These are phyloP conservation scores for Yamadazyma taylorii DNA, from an alignment of 1,139 yeast genomes.

Conservation along the genomic window DNA sequence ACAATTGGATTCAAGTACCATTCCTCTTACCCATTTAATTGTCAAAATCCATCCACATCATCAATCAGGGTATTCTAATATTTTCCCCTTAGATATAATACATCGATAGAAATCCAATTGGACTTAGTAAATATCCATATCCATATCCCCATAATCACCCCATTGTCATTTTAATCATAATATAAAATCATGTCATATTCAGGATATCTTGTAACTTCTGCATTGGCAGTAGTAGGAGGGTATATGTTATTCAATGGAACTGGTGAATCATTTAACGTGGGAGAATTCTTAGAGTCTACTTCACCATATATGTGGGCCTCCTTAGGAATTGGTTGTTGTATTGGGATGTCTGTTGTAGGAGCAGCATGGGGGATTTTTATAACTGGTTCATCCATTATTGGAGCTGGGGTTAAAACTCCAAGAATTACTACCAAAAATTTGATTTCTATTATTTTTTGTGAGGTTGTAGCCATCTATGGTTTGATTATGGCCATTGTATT, in stretches of 20 bases:
- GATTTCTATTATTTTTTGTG: conserved; percentile 96
- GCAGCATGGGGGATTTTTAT: conserved; percentile 99
- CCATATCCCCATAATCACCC: no score
- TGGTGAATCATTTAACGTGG: conserved; percentile 89
- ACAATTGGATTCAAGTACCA: no score
- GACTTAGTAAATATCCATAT: no score
- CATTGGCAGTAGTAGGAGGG: conserved; percentile 45
- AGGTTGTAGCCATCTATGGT: conserved; percentile 98
- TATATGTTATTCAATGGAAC: conserved; percentile 88
- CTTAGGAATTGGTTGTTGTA: conserved; percentile 88
- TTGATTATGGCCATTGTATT: conserved; percentile 97
- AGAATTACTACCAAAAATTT: conserved; percentile 95
- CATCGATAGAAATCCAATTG: no score
- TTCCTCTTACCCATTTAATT: no score
- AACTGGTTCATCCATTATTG: conserved; percentile 91
- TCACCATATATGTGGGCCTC: conserved; percentile 98
- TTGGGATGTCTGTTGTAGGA: conserved; percentile 93
- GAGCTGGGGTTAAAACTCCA: conserved; percentile 98
- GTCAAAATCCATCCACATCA: no score
- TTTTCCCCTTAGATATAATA: no score
- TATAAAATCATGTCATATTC: conserved; percentile 10
- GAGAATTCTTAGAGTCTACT: conserved; percentile 78
- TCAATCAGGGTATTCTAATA: no score
- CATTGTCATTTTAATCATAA: no score
- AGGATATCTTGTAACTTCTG: conserved; percentile 23